Conservation (phyloP, 2,329 filamentous ascomycete genomes). For the Juglanconis juglandina region DNA sequence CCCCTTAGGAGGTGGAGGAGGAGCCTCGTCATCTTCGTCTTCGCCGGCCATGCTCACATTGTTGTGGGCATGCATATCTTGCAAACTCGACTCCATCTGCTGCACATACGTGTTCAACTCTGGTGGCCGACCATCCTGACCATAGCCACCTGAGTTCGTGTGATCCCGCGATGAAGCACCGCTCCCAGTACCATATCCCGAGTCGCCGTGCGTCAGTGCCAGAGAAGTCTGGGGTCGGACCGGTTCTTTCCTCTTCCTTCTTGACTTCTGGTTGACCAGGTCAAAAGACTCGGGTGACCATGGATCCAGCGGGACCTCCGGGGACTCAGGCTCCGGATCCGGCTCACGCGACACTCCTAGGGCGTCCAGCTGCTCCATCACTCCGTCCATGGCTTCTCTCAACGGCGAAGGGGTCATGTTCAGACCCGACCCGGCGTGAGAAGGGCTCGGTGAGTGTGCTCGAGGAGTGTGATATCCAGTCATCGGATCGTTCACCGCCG, state of each 20-base stretch:
- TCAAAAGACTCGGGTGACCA: constrained; percentile 92
- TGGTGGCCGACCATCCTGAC: constrained; percentile 54
- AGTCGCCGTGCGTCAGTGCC: constrained; percentile 59
- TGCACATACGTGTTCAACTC: constrained; percentile 84
- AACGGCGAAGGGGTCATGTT: constrained; percentile 77
- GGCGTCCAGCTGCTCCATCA: constrained; percentile 90
- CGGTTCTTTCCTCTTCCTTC: constrained; percentile 27
- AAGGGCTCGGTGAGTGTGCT: constrained; percentile 64
- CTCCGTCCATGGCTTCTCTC: constrained; percentile 93
- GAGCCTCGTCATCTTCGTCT: constrained; percentile 38
- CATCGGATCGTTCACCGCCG: constrained; percentile 37
- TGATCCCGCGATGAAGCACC: constrained; percentile 50
- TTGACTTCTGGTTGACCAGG: constrained; percentile 43
- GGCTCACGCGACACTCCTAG: constrained; percentile 64
- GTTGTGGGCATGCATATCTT: constrained; percentile 62
- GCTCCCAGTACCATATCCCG: constrained; percentile 57
- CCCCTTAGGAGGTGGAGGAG: constrained; percentile 61
- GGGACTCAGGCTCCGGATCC: constrained; percentile 52
- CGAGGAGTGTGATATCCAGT: constrained; percentile 52
- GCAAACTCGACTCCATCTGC: constrained; percentile 82
- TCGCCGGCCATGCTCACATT: constrained; percentile 44
- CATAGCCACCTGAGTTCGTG: constrained; percentile 37
- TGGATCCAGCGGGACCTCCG: constrained; percentile 58
- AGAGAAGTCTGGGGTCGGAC: constrained; percentile 69
- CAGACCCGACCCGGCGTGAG: constrained; percentile 62